A percentile compares a stretch with the other conserved stretches of the same genome.
Conservation (phyloP, 2,329 filamentous ascomycete genomes). For the Exophiala calicioides region DNA sequence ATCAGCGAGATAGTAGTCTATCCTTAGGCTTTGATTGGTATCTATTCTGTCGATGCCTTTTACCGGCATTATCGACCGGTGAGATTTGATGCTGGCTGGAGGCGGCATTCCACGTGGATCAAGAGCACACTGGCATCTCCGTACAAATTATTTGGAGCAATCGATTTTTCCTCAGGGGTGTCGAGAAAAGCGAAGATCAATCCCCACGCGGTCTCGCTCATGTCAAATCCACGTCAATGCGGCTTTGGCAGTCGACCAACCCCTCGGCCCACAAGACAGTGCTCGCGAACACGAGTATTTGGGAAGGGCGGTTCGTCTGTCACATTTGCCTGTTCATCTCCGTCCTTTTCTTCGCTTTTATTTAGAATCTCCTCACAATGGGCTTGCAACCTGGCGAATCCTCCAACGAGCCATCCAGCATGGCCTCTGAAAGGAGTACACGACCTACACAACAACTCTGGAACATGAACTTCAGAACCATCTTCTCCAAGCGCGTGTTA, state of each 20-base stretch:
- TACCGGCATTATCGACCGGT: too few species aligned
- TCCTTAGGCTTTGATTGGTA: too few species aligned
- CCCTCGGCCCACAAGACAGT: not conserved
- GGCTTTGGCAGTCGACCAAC: not conserved
- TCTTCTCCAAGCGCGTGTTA: conserved; percentile 4
- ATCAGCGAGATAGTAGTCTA: too few species aligned
- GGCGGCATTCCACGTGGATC: too few species aligned
- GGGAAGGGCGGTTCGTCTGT: not conserved
- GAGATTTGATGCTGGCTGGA: too few species aligned
- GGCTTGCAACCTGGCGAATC: not conserved
- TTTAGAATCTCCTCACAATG: conserved; percentile 1
- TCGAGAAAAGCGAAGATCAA: not conserved
- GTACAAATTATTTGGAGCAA: too few species aligned
- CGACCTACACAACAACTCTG: not conserved
- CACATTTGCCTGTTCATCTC: not conserved
- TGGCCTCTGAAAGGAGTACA: not conserved
- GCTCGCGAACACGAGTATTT: not conserved
- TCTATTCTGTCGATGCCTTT: too few species aligned
- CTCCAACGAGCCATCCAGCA: not conserved
- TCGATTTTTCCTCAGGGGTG: not conserved
- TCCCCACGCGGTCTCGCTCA: not conserved
- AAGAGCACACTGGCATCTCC: too few species aligned
- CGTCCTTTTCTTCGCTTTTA: not conserved
- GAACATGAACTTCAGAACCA: conserved; percentile 1
- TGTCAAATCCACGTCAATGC: conserved; percentile 2